These are phyloP conservation scores for Candida sp. DNA, from an alignment of 1,139 yeast species.

Conservation along the genomic window DNA sequence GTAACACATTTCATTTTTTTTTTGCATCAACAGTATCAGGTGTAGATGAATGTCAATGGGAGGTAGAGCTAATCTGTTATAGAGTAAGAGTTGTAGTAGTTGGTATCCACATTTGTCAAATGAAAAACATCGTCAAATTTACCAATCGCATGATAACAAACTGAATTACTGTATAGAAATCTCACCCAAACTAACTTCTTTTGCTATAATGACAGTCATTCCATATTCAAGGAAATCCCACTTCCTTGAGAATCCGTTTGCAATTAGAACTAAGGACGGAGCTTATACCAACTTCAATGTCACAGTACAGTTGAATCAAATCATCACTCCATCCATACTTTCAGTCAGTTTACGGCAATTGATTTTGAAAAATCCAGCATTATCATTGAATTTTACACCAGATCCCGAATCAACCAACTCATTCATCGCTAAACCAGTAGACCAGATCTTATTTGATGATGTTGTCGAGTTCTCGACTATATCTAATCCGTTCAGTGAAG, in stretches of 20 bases:
- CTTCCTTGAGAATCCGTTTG: conserved; percentile 21
- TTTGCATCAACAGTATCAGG: too few relatives aligned
- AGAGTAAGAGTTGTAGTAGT: too few relatives aligned
- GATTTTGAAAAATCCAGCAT: conserved; percentile 17
- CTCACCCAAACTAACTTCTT: background rate
- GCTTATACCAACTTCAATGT: conserved; percentile 28
- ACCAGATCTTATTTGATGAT: conserved; percentile 18
- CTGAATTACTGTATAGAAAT: too few relatives aligned
- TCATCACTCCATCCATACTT: conserved; percentile 13
- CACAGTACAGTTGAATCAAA: conserved; percentile 19
- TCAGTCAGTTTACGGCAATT: conserved; percentile 22
- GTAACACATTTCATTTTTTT: too few relatives aligned
- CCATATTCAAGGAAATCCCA: conserved; percentile 4
- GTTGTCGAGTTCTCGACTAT: conserved; percentile 16
- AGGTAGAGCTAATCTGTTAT: too few relatives aligned
- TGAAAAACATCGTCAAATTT: background rate
- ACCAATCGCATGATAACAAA: background rate
- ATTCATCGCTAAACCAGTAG: conserved; percentile 16
- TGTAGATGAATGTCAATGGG: too few relatives aligned
- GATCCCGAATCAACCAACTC: conserved; percentile 11
- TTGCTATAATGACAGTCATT: background rate
- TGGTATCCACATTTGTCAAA: too few relatives aligned
- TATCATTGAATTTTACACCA: conserved; percentile 17
- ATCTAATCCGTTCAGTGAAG: conserved; percentile 12
- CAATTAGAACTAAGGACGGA: conserved; percentile 19